Conservation (phyloP, 2,329 filamentous ascomycete species). For the Trichophyton simii region DNA sequence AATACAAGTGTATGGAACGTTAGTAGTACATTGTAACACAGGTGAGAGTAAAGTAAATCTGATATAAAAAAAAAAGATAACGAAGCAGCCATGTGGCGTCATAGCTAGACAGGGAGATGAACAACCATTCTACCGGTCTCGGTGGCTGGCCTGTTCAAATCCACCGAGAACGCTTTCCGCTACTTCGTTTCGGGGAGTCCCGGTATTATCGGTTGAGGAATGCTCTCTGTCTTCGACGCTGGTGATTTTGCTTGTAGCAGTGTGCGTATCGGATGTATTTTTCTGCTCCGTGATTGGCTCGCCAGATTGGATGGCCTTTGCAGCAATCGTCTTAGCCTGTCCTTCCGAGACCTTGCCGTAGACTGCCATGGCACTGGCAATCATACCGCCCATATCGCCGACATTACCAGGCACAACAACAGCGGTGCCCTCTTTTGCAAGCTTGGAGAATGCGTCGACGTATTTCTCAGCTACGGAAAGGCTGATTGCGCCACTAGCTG, state of each 20-base stretch:
- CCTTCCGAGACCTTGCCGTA: conserved; percentile 84
- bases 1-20: background rate
- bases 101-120: background rate
- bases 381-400: conserved; percentile 92
- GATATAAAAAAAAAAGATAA: background rate
- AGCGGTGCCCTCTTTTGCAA: conserved; percentile 90
- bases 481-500: conserved; percentile 73
- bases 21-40: background rate
- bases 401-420: conserved; percentile 95
- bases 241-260: conserved; percentile 4
- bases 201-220: conserved; percentile 10
- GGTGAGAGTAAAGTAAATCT: background rate
- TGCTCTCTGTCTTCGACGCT: conserved; percentile 10
- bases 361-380: conserved; percentile 86
- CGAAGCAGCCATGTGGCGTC: background rate
- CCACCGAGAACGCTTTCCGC: conserved; percentile 38
- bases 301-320: conserved; percentile 24
- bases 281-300: conserved; percentile 10
- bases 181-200: conserved; percentile 26
- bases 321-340: conserved; percentile 53
- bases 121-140: conserved; percentile 5
- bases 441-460: conserved; percentile 81
- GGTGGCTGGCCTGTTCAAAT: conserved; percentile 34
- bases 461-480: conserved; percentile 93
- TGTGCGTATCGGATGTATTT: conserved; percentile 9